These are phyloP conservation scores for Forsythia viridissima DNA, from an alignment of 257 asterid genomes.

Conservation along the genomic window DNA sequence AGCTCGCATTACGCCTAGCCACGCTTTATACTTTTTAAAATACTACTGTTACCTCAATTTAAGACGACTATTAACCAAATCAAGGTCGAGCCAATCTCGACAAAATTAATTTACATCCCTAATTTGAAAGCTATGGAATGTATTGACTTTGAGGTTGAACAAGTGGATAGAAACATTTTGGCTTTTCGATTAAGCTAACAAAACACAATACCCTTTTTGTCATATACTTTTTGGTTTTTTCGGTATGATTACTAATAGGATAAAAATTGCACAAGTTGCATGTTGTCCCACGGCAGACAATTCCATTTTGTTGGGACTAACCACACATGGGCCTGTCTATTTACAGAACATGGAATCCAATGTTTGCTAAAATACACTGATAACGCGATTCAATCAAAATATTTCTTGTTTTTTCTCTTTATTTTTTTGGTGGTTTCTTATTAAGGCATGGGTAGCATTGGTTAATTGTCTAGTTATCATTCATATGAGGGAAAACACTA, in stretches of 20 bases:
- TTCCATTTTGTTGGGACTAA: conserved; percentile 37
- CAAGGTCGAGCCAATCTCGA: too few relatives aligned
- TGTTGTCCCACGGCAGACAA: conserved; percentile 33
- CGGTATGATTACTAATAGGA: neutral
- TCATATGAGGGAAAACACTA: neutral
- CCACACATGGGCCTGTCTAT: conserved; percentile 45
- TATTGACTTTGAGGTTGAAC: neutral
- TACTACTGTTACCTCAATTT: too few relatives aligned
- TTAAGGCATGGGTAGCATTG: neutral
- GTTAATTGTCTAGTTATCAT: neutral
- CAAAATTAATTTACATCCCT: too few relatives aligned
- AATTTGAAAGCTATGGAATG: neutral
- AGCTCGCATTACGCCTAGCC: too few relatives aligned
- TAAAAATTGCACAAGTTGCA: conserved; percentile 31
- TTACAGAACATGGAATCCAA: conserved; percentile 37
- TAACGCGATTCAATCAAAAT: neutral
- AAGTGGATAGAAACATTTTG: neutral
- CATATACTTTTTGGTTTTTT: neutral
- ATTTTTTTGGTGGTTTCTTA: too few relatives aligned
- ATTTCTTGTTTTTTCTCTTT: too few relatives aligned
- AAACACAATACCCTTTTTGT: too few relatives aligned
- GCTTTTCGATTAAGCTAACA: neutral
- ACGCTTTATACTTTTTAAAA: too few relatives aligned
- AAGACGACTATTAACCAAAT: too few relatives aligned
- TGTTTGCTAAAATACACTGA: conserved; percentile 15